phyloP scores from a whole-genome alignment of 257 asterid genomes.

The Scutellaria barbata region DNA sequence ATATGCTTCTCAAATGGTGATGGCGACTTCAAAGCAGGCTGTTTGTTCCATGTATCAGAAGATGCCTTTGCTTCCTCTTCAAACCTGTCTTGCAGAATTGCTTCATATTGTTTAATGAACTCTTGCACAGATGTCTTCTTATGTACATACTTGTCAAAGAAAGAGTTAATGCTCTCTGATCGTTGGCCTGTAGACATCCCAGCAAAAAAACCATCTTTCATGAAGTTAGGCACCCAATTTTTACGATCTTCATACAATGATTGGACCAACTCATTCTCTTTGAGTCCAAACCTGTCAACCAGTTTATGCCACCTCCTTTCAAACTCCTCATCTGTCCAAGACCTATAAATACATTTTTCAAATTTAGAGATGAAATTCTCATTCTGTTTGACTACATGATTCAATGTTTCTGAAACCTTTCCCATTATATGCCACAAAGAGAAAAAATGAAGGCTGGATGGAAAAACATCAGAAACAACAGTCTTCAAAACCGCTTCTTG shows the following conservation, averaged over 20 bases:
- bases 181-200: constrained; percentile 86
- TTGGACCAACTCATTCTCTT: constrained; percentile 68
- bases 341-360: constrained; percentile 74
- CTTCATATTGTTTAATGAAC: constrained; percentile 77
- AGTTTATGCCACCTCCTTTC: constrained; percentile 85
- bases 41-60: constrained; percentile 89
- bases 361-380: constrained; percentile 67
- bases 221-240: constrained; percentile 76
- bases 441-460: constrained; percentile 71
- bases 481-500: constrained; percentile 69
- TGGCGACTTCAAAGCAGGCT: constrained; percentile 85
- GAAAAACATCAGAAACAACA: constrained; percentile 62
- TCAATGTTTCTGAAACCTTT: constrained; percentile 67
- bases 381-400: constrained; percentile 70
- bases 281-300: constrained; percentile 71
- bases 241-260: constrained; percentile 74
- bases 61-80: constrained; percentile 97
- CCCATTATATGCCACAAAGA: constrained; percentile 80
- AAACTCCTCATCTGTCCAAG: constrained; percentile 82
- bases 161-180: constrained; percentile 85
- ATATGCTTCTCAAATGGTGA: constrained; percentile 97
- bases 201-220: constrained; percentile 71
- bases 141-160: constrained; percentile 89
- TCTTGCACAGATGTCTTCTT: constrained; percentile 86
- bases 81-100: constrained; percentile 78